Percentiles rank a stretch among this genome's conserved stretches.
Evolutionary conservation across 768 basidiomycete genomes (phyloP).

Genomic region (Termitomyces sp.): DNA sequence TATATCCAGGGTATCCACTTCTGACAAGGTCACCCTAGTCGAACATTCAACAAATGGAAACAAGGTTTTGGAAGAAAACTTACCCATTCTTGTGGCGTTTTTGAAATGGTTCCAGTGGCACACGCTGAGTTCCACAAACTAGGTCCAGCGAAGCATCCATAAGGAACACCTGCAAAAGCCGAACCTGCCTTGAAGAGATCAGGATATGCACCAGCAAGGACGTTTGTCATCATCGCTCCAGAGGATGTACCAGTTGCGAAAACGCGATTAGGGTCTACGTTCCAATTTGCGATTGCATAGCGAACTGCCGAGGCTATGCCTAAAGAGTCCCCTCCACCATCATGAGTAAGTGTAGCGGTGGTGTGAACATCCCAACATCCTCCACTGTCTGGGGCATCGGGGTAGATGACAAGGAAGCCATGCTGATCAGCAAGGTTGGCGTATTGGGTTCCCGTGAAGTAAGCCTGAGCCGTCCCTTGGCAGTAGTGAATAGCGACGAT

Average conservation of each 20-base stretch:
- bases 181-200: slow-evolving; percentile 45
- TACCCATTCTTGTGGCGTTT: slow-evolving; percentile 44
- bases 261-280: slow-evolving; percentile 39
- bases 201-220: slow-evolving; percentile 47
- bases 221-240: slow-evolving; percentile 58
- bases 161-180: slow-evolving; percentile 47
- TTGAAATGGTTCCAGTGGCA: slow-evolving; percentile 34
- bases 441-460: slow-evolving; percentile 42
- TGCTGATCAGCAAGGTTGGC: slow-evolving; percentile 42
- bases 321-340: slow-evolving; percentile 49
- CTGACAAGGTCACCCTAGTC: slow-evolving; percentile 40
- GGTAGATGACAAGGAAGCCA: slow-evolving; percentile 48
- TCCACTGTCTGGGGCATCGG: slow-evolving; percentile 34
- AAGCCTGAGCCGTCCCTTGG: slow-evolving; percentile 43
- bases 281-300: slow-evolving; percentile 42
- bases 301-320: slow-evolving; percentile 41
- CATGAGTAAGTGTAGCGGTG: slow-evolving; percentile 44
- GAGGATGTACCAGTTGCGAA: slow-evolving; percentile 48
- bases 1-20: slow-evolving; percentile 45
- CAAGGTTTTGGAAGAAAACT: slow-evolving; percentile 5
- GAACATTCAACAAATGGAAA: neutral
- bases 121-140: slow-evolving; percentile 43
- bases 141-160: slow-evolving; percentile 46
- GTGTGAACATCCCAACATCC: slow-evolving; percentile 51
- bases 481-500: slow-evolving; percentile 53